phyloP scores from a whole-genome alignment of 805 yeast genomes.

The Tetrapisispora pingtungensis region DNA sequence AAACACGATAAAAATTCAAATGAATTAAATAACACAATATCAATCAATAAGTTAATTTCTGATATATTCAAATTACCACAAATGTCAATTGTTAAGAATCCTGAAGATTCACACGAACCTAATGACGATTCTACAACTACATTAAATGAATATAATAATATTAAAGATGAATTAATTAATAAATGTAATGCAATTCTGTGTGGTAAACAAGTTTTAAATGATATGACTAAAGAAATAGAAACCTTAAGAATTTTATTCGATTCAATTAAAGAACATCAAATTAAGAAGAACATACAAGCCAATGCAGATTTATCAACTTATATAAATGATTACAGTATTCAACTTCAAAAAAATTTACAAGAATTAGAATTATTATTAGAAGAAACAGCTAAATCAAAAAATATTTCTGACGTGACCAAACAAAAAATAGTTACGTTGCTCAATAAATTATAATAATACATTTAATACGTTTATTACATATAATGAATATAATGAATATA shows the following conservation, averaged over 20 bases:
- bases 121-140: slow-evolving; percentile 1
- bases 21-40: slow-evolving; percentile 6
- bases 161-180: slow-evolving; percentile 12
- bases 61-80: slow-evolving; percentile 21
- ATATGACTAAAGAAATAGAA: slow-evolving; percentile 4
- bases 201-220: slow-evolving; percentile 7
- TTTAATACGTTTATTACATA: too few species aligned
- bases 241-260: slow-evolving; percentile 5
- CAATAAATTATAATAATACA: background rate
- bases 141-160: slow-evolving; percentile 18
- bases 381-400: slow-evolving; percentile 11
- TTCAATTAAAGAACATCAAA: slow-evolving; percentile 5
- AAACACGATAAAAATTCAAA: background rate
- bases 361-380: slow-evolving; percentile 13
- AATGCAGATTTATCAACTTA: slow-evolving; percentile 6
- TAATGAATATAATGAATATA: too few species aligned
- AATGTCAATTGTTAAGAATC: slow-evolving; percentile 7
- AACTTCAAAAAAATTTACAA: slow-evolving; percentile 7
- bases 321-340: slow-evolving; percentile 6
- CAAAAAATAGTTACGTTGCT: background rate
- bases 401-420: background rate
- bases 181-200: slow-evolving; percentile 14
- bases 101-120: slow-evolving; percentile 7
- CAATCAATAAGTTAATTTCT: slow-evolving; percentile 12
- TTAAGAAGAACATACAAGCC: background rate